These are phyloP conservation scores for Penicillium mononematosum DNA, from an alignment of 495 filamentous ascomycete genomes.

Conservation along the genomic window DNA sequence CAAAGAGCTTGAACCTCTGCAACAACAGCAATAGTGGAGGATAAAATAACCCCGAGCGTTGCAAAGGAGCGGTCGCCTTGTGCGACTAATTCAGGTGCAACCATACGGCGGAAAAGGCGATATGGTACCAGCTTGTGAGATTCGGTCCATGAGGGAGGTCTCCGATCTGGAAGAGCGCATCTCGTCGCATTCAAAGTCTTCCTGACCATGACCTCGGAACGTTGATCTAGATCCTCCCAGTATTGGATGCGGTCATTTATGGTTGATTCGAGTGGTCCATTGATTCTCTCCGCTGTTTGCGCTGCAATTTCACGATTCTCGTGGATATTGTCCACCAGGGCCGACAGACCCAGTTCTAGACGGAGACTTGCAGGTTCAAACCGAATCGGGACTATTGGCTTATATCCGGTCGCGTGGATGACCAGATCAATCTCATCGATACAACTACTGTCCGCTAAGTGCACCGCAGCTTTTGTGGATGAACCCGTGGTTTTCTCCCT, in stretches of 20 bases:
- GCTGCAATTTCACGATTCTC: background rate
- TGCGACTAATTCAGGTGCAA: constrained; percentile 40
- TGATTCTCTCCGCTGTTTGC: background rate
- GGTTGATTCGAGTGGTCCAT: constrained; percentile 2
- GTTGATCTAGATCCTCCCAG: constrained; percentile 24
- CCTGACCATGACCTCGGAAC: constrained; percentile 11
- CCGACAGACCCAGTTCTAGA: constrained; percentile 21
- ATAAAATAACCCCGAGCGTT: constrained; percentile 56
- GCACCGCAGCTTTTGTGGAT: background rate
- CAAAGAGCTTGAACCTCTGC: constrained; percentile 68
- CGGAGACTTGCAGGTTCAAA: constrained; percentile 36
- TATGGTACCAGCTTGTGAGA: constrained; percentile 25
- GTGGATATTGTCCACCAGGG: background rate
- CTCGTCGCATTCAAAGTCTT: constrained; percentile 10
- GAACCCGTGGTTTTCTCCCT: background rate
- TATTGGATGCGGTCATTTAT: background rate
- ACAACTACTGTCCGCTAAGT: constrained; percentile 14
- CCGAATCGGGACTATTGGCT: constrained; percentile 61
- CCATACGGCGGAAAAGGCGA: constrained; percentile 63
- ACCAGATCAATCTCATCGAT: constrained; percentile 45
- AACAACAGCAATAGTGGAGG: constrained; percentile 54
- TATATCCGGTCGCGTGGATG: constrained; percentile 48
- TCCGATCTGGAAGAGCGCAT: constrained; percentile 12
- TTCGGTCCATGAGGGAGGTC: constrained; percentile 15
- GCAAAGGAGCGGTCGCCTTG: constrained; percentile 60